These are phyloP conservation scores for Nephelium lappaceum DNA, from an alignment of 345 rosid species.

Conservation along the genomic window DNA sequence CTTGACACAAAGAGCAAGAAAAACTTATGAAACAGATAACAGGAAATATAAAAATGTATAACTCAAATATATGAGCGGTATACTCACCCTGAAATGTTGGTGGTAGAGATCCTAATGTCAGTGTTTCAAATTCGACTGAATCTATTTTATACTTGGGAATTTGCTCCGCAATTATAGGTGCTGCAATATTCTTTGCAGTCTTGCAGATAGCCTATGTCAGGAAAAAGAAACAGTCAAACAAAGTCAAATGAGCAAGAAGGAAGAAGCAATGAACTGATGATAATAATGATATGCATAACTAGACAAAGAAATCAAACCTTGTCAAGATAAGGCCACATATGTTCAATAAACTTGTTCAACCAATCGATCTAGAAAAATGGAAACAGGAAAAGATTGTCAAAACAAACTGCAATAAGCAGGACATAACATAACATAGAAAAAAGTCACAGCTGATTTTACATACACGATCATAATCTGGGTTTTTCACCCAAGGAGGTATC, in stretches of 20 bases:
- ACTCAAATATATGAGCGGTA: background rate
- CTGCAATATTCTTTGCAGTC: slow-evolving; percentile 66
- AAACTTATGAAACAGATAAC: background rate
- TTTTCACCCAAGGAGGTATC: slow-evolving; percentile 94
- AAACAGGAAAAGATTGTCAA: slow-evolving; percentile 5
- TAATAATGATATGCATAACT: background rate
- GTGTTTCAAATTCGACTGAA: slow-evolving; percentile 80
- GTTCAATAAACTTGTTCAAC: slow-evolving; percentile 76
- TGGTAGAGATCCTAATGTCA: slow-evolving; percentile 86
- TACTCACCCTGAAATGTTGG: slow-evolving; percentile 83
- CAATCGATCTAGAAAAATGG: slow-evolving; percentile 68
- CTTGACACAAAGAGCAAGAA: background rate
- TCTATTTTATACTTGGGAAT: slow-evolving; percentile 92
- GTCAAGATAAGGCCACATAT: slow-evolving; percentile 97
- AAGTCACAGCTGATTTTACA: slow-evolving; percentile 28
- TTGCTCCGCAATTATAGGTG: slow-evolving; percentile 90
- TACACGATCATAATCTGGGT: slow-evolving; percentile 93
- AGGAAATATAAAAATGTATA: background rate
- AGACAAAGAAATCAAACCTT: slow-evolving; percentile 55
- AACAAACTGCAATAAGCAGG: slow-evolving; percentile 9
- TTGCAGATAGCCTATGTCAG: slow-evolving; percentile 76
- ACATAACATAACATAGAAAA: background rate
- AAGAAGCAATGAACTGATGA: slow-evolving; percentile 10
- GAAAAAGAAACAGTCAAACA: slow-evolving; percentile 10
- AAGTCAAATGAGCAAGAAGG: slow-evolving; percentile 14